Percentiles rank a stretch among this genome's conserved stretches.
phyloP scores from a whole-genome alignment of 768 basidiomycete species.

The Lactarius vividus region DNA sequence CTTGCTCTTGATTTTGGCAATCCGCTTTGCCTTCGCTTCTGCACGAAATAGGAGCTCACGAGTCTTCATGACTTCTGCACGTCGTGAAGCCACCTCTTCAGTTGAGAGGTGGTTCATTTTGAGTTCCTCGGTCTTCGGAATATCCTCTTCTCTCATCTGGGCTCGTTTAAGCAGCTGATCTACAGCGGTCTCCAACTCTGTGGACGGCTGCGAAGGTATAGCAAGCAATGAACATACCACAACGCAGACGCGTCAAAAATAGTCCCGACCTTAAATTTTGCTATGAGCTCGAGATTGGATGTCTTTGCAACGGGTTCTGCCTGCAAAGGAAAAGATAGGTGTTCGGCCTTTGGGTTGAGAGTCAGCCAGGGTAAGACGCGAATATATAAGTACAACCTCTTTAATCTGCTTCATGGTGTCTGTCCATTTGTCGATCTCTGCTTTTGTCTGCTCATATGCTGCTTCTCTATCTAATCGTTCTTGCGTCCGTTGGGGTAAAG shows the following conservation, averaged over 20 bases:
- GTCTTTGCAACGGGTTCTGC: constrained; percentile 49
- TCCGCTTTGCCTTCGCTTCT: constrained; percentile 83
- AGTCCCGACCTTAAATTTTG: constrained; percentile 74
- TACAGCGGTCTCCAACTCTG: constrained; percentile 80
- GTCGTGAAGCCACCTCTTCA: constrained; percentile 82
- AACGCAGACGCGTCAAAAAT: not conserved
- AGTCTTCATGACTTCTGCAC: constrained; percentile 80
- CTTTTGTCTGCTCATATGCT: constrained; percentile 90
- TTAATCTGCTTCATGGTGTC: constrained; percentile 89
- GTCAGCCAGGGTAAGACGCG: not conserved
- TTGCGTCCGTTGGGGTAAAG: constrained; percentile 81
- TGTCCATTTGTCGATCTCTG: constrained; percentile 92
- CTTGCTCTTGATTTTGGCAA: constrained; percentile 95
- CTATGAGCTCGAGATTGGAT: constrained; percentile 72
- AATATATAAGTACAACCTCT: constrained; percentile 50
- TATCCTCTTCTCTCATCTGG: constrained; percentile 76
- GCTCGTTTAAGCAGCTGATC: constrained; percentile 78
- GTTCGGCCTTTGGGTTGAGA: constrained; percentile 59
- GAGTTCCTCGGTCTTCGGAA: constrained; percentile 78
- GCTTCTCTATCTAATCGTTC: constrained; percentile 91
- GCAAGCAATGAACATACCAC: constrained; percentile 4
- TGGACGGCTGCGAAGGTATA: constrained; percentile 58
- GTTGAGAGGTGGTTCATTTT: constrained; percentile 77
- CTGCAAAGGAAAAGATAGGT: constrained; percentile 85
- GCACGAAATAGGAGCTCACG: constrained; percentile 93